Conservation (phyloP, 768 basidiomycete genomes). For the Tulasnella sp. region DNA sequence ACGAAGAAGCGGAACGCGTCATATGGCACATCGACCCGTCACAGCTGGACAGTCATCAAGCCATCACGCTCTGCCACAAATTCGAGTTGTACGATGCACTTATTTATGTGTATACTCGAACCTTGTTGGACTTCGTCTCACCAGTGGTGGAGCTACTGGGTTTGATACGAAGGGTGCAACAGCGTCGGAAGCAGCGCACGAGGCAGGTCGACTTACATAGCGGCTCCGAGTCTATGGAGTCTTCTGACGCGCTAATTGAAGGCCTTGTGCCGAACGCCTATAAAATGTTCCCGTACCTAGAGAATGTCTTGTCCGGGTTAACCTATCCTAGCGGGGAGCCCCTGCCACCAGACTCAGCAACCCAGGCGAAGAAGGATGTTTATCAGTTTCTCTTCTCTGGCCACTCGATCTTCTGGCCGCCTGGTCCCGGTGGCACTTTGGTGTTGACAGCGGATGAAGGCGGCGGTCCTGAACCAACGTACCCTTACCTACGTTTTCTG, state of each 20-base stretch:
- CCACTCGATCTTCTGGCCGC: constrained; percentile 67
- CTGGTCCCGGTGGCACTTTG: constrained; percentile 56
- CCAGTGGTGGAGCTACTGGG: constrained; percentile 78
- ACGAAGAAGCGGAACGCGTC: constrained; percentile 71
- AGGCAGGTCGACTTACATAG: background rate
- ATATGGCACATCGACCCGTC: constrained; percentile 95
- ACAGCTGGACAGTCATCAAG: constrained; percentile 88
- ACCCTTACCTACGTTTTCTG: constrained; percentile 78
- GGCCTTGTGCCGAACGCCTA: constrained; percentile 63
- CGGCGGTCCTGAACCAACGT: constrained; percentile 68
- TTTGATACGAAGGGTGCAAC: constrained; percentile 58
- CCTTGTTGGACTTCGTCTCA: constrained; percentile 77
- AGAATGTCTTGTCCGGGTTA: constrained; percentile 67
- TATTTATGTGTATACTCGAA: constrained; percentile 85
- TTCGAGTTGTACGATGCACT: constrained; percentile 86
- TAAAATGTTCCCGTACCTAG: constrained; percentile 85
- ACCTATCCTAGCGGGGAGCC: constrained; percentile 78
- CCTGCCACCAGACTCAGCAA: constrained; percentile 52
- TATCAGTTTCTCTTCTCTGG: constrained; percentile 82
- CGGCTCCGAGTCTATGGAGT: constrained; percentile 18
- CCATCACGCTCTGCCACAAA: constrained; percentile 71
- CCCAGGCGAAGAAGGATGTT: constrained; percentile 57
- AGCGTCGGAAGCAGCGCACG: constrained; percentile 21
- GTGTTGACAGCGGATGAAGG: constrained; percentile 68
- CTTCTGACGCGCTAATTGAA: constrained; percentile 36